phyloP scores from a whole-genome alignment of 176 grass and related monocot species.

The Eleusine coracana region DNA sequence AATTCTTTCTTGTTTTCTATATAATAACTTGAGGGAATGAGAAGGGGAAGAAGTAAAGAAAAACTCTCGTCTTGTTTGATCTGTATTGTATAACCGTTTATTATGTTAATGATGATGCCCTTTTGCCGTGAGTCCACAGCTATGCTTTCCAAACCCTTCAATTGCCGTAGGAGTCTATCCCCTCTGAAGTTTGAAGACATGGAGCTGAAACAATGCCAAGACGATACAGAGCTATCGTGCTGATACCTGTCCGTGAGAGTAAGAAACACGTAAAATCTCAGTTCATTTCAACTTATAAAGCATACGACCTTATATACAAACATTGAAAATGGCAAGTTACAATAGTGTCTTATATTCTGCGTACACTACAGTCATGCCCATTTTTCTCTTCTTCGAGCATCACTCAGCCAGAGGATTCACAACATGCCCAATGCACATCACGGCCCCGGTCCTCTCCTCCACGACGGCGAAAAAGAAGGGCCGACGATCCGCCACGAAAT shows the following conservation, averaged over 20 bases:
- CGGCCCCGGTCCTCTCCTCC: constrained; percentile 16
- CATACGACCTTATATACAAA: too few species aligned
- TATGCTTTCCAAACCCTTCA: not conserved
- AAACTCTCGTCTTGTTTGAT: not conserved
- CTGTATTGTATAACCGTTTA: not conserved
- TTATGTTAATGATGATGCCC: not conserved
- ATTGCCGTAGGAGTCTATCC: not conserved
- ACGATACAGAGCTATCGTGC: too few species aligned
- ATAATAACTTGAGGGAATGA: not conserved
- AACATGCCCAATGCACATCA: constrained; percentile 36
- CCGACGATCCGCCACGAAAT: constrained; percentile 40
- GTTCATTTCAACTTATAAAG: not conserved
- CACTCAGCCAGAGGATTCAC: not conserved
- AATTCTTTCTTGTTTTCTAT: constrained; percentile 14
- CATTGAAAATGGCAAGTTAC: not conserved
- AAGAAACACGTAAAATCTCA: too few species aligned
- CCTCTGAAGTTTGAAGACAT: too few species aligned
- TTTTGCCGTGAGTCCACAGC: not conserved
- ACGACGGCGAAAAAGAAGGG: constrained; percentile 37
- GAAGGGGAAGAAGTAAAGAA: not conserved
- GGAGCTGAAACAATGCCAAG: too few species aligned
- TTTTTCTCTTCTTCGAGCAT: not conserved
- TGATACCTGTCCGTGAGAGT: too few species aligned
- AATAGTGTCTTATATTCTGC: too few species aligned
- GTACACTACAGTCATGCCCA: too few species aligned